Base-by-base conservation (phyloP, 2,329 filamentous ascomycete genomes). In the Sclerotinia nivalis region DNA sequence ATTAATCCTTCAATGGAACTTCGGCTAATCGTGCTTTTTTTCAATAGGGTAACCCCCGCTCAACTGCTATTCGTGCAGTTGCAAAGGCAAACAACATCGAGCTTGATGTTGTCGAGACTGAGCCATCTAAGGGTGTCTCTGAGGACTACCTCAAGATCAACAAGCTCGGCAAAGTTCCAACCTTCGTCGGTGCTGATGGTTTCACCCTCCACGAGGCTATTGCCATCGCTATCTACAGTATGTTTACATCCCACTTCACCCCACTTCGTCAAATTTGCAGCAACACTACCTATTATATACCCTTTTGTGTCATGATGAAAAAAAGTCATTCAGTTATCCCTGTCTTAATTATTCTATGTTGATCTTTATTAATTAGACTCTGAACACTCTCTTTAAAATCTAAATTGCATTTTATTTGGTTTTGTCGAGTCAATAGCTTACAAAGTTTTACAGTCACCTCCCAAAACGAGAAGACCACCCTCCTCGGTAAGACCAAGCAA, bases 401-500 rank as follows among this genome's bases (percentile, higher is more conserved):
- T 54, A 31, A 60, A 60, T 69, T 50, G 68, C 7, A 54, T 70
- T 68, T 66, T 43, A 72, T 70, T 64, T 65, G 72, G 37, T 71
- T 66, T 56, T 61, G 40, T 18, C 58, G 65, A 58, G 70, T 47
- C 68, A 69, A 50, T 37, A 65, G 70, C 74, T 76, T 71, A 77
- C 71, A 71, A 71, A 72, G 2, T 52, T 75, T 71, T 72, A 73
- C 80, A 98, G 96, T 99, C 82, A 93, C 96, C 79, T 98, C 96
- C 78, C 96, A 99, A 86, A 99, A 99, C 83, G 96, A 98, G 91
- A 98, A 98, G 91, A 99, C 96, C 79, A 96, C 93, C 77, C 93
- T 99, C 76, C 90, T 99, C 78, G 96, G 96, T 81, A 98, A 98
- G 91, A 99, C 94, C 85, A 99, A 99, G 91, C 95, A 99, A 87